Conservation (phyloP, 495 filamentous ascomycete genomes). For the Terfezia boudieri region DNA sequence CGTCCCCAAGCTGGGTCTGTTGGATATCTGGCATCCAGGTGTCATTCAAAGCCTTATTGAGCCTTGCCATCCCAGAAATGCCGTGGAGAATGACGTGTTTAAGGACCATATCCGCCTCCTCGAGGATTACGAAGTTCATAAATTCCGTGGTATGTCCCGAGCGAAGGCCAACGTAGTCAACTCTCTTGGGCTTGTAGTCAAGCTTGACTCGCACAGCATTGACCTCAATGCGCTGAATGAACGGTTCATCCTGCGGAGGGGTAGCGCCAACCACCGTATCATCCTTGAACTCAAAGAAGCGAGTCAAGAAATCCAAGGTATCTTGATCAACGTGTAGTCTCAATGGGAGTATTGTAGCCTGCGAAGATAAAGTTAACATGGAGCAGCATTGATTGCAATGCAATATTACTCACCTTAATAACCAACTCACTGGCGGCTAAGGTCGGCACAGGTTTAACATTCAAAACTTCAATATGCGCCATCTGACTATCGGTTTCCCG, state of each 20-base stretch:
- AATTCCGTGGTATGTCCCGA: constrained; percentile 97
- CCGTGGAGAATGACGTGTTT: constrained; percentile 83
- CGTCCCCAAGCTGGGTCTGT: constrained; percentile 65
- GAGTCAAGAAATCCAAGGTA: constrained; percentile 85
- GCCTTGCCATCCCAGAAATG: constrained; percentile 64
- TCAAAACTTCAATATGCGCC: constrained; percentile 72
- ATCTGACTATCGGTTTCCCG: constrained; percentile 68
- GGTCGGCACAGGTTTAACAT: constrained; percentile 61
- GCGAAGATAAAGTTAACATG: constrained; percentile 8
- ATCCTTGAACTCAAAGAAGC: constrained; percentile 96
- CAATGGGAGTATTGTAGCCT: constrained; percentile 64
- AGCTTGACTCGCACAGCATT: constrained; percentile 60
- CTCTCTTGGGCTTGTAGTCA: constrained; percentile 93
- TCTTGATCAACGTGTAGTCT: constrained; percentile 95
- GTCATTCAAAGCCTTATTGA: constrained; percentile 74
- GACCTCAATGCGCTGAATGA: constrained; percentile 75
- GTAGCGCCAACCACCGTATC: constrained; percentile 29
- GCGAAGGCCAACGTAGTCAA: constrained; percentile 84
- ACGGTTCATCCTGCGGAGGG: constrained; percentile 51
- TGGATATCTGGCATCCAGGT: constrained; percentile 96
- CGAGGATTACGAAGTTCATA: constrained; percentile 95
- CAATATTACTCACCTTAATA: constrained; percentile 34
- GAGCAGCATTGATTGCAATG: neutral
- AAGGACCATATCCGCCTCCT: constrained; percentile 67
- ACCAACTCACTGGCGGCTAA: constrained; percentile 80